Evolutionary conservation across 1,284 basidiomycete species (phyloP).

Genomic region (Cryptococcus amylolentus): DNA sequence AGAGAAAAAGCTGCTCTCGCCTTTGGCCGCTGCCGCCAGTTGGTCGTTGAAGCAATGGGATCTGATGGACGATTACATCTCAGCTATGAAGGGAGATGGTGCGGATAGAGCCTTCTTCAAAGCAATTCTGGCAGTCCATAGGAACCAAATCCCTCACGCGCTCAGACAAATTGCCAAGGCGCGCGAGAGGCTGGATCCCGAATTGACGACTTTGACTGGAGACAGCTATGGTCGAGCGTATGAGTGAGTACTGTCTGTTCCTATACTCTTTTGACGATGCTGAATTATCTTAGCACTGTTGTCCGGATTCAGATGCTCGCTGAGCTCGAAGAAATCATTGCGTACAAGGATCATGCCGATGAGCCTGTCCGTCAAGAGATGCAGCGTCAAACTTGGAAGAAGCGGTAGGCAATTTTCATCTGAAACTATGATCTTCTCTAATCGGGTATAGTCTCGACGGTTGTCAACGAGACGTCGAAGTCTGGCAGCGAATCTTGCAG

Average conservation of each 20-base stretch:
- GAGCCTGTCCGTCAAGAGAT: slow-evolving; percentile 84
- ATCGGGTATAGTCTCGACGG: slow-evolving; percentile 69
- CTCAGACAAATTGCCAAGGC: slow-evolving; percentile 87
- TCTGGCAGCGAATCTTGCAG: slow-evolving; percentile 97
- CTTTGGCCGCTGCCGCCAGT: slow-evolving; percentile 92
- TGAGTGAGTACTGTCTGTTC: slow-evolving; percentile 60
- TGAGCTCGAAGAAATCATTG: slow-evolving; percentile 95
- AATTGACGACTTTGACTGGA: slow-evolving; percentile 86
- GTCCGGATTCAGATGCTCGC: slow-evolving; percentile 98
- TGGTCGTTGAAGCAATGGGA: slow-evolving; percentile 99
- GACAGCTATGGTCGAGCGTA: slow-evolving; percentile 97
- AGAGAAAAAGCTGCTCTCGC: slow-evolving; percentile 86
- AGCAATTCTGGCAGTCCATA: slow-evolving; percentile 91
- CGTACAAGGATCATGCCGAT: slow-evolving; percentile 90
- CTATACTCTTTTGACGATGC: not conserved
- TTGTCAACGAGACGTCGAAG: slow-evolving; percentile 97
- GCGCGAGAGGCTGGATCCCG: slow-evolving; percentile 88
- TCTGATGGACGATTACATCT: slow-evolving; percentile 95
- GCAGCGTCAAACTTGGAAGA: slow-evolving; percentile 93
- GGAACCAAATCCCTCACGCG: slow-evolving; percentile 91
- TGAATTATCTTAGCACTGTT: slow-evolving; percentile 64
- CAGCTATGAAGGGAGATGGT: slow-evolving; percentile 88
- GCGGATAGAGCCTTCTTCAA: slow-evolving; percentile 95
- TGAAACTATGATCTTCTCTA: not conserved
- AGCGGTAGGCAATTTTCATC: slow-evolving; percentile 58